Conservation (phyloP, 2,329 filamentous ascomycete species). For the Aspergillus ruber region DNA sequence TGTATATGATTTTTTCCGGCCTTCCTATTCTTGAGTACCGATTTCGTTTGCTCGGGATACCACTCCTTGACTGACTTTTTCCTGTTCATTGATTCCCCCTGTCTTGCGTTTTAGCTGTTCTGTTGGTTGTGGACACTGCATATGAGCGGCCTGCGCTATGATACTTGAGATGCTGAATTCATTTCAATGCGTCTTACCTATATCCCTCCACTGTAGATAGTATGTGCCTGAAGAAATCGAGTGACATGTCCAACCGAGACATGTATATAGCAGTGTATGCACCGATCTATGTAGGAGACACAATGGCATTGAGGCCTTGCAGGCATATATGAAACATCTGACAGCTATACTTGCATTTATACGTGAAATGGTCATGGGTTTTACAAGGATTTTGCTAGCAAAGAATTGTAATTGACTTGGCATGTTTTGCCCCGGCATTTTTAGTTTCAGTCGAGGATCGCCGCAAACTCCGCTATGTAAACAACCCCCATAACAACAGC, state of each 20-base stretch:
- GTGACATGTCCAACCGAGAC: neutral
- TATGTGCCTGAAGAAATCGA: too few relatives aligned
- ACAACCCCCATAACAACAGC: neutral
- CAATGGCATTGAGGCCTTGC: neutral
- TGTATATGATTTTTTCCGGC: constrained; percentile 15
- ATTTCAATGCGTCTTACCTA: neutral
- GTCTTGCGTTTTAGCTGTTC: neutral
- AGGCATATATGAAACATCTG: neutral
- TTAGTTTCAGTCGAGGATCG: neutral
- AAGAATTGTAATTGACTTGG: too few relatives aligned
- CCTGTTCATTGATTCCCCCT: neutral
- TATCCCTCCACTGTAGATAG: neutral
- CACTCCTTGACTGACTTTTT: neutral
- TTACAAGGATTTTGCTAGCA: too few relatives aligned
- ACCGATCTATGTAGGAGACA: neutral
- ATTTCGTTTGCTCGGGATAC: constrained; percentile 2
- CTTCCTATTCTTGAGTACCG: constrained; percentile 6
- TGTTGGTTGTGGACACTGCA: neutral
- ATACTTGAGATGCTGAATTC: neutral
- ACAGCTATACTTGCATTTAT: neutral
- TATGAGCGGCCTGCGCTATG: neutral
- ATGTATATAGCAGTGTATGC: neutral
- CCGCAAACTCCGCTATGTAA: neutral
- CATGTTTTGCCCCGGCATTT: neutral
- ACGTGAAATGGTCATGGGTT: too few relatives aligned